phyloP scores from a whole-genome alignment of 2,329 filamentous ascomycete species.

The Colletotrichum orchidophilum region DNA sequence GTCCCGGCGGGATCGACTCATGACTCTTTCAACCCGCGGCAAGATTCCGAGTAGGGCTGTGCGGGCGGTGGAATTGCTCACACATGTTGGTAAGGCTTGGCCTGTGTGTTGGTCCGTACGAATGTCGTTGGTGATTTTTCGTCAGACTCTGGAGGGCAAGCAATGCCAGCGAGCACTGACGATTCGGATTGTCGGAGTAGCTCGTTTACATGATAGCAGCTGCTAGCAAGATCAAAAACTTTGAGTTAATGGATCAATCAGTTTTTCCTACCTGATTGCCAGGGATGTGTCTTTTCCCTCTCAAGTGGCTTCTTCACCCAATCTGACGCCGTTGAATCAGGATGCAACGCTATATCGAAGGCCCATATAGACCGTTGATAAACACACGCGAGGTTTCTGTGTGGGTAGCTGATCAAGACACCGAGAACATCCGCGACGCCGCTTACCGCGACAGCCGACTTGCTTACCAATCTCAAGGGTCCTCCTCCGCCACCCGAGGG shows the following conservation, averaged over 20 bases:
- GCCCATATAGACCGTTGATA: background rate
- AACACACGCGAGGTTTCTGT: background rate
- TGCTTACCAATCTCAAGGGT: slow-evolving; percentile 11
- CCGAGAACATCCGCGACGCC: background rate
- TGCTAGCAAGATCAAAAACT: background rate
- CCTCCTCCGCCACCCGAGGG: background rate
- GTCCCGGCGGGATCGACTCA: slow-evolving; percentile 27
- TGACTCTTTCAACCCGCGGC: slow-evolving; percentile 29
- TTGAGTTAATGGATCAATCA: background rate
- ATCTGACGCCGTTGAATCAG: background rate
- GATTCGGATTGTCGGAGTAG: background rate
- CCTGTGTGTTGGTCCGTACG: background rate
- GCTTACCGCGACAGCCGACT: slow-evolving; percentile 12
- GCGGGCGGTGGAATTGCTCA: background rate
- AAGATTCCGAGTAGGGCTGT: slow-evolving; percentile 24
- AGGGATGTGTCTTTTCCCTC: background rate
- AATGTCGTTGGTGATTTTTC: background rate
- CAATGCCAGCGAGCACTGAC: background rate
- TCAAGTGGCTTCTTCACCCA: background rate
- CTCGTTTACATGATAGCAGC: background rate
- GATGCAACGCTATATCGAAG: background rate
- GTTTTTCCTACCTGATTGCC: background rate
- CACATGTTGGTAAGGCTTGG: background rate
- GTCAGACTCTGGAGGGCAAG: background rate
- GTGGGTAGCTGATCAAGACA: slow-evolving; percentile 8